phyloP scores from a whole-genome alignment of 2,329 filamentous ascomycete genomes.

The Fusarium setosum region DNA sequence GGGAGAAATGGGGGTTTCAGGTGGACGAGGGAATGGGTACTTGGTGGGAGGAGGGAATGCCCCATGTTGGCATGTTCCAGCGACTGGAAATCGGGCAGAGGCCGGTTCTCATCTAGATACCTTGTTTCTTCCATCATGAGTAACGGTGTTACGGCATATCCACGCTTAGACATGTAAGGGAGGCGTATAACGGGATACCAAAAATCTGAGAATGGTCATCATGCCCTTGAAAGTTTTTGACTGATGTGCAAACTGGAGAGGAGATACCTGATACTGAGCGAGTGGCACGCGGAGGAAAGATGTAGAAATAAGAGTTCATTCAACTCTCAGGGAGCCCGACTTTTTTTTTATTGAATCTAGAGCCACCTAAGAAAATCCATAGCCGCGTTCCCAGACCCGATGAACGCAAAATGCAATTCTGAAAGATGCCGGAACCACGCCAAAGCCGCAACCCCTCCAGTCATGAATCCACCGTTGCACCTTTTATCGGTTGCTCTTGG shows the following conservation, averaged over 20 bases:
- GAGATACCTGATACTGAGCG: too few relatives aligned
- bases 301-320: constrained; percentile 46
- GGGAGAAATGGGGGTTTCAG: constrained; percentile 78
- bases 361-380: constrained; percentile 56
- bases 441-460: constrained; percentile 54
- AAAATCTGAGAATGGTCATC: neutral
- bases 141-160: constrained; percentile 3
- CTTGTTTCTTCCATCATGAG: neutral
- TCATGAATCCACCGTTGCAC: constrained; percentile 47
- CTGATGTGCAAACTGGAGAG: too few relatives aligned
- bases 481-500: constrained; percentile 99
- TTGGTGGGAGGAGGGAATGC: constrained; percentile 88
- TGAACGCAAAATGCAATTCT: constrained; percentile 61
- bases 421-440: constrained; percentile 59
- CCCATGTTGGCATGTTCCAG: constrained; percentile 85
- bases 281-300: constrained; percentile 9
- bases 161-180: neutral
- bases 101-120: constrained; percentile 39
- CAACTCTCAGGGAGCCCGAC: constrained; percentile 53
- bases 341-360: constrained; percentile 58
- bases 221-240: neutral
- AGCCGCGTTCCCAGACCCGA: constrained; percentile 58
- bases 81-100: constrained; percentile 54
- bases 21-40: constrained; percentile 78
- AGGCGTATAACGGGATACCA: neutral